Percentiles rank a stretch among this genome's conserved stretches.
Evolutionary conservation across 2,329 filamentous ascomycete genomes (phyloP).

Genomic region (Cladosporium velox): DNA sequence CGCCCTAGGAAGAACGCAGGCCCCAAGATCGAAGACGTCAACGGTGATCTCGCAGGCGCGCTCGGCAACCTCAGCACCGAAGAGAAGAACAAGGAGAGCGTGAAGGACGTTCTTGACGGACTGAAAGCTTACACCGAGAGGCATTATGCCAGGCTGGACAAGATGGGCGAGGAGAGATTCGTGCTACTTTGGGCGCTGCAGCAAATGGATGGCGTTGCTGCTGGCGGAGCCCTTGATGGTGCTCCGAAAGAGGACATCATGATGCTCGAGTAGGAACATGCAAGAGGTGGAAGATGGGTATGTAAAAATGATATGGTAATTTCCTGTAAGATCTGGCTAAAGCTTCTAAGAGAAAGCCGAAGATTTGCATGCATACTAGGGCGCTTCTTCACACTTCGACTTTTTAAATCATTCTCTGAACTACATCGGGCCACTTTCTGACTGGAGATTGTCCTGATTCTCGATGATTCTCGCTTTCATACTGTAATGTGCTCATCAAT

Average conservation of each 20-base stretch:
- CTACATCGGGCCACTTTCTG: background rate
- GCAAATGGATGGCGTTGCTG: slow-evolving; percentile 77
- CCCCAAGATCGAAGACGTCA: slow-evolving; percentile 24
- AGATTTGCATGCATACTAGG: background rate
- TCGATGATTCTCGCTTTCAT: background rate
- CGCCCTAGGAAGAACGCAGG: slow-evolving; percentile 33
- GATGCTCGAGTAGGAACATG: slow-evolving; percentile 10
- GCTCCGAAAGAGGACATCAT: slow-evolving; percentile 1
- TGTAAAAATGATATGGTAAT: background rate
- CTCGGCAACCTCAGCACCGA: slow-evolving; percentile 38
- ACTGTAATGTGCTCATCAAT: background rate
- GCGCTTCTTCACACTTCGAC: background rate
- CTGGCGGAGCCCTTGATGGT: slow-evolving; percentile 10
- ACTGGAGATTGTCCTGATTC: background rate
- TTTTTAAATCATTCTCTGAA: background rate
- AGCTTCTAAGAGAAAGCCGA: background rate
- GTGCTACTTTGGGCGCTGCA: slow-evolving; percentile 88
- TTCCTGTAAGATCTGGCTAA: slow-evolving; percentile 13
- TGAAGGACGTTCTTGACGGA: slow-evolving; percentile 85
- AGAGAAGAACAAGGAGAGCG: slow-evolving; percentile 52
- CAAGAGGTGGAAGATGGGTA: background rate
- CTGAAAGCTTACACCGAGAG: slow-evolving; percentile 87
- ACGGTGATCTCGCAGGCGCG: slow-evolving; percentile 33
- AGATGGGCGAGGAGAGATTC: slow-evolving; percentile 91
- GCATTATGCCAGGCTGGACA: slow-evolving; percentile 87